Conservation (phyloP, 148 eudicot genomes). For the Polygonum maritimum region DNA sequence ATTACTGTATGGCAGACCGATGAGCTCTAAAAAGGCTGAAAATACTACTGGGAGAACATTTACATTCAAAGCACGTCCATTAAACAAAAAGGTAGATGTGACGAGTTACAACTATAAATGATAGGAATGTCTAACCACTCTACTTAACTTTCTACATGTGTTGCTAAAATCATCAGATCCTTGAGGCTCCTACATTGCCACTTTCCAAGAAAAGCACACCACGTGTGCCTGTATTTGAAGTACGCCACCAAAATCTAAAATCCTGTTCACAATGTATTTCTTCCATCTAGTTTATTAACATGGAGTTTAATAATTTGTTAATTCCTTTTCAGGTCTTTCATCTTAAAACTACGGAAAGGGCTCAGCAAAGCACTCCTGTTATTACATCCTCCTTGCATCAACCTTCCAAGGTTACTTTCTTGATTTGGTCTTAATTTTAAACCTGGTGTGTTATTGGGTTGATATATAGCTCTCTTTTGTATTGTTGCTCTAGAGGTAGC, state of each 20-base stretch:
- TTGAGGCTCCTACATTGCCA: slow-evolving; percentile 45
- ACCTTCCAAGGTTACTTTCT: slow-evolving; percentile 38
- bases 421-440: neutral
- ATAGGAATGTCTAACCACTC: neutral
- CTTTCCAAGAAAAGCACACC: slow-evolving; percentile 49
- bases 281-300: neutral
- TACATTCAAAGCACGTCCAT: slow-evolving; percentile 72
- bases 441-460: neutral
- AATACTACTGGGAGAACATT: slow-evolving; percentile 26
- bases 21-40: slow-evolving; percentile 29
- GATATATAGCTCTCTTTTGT: neutral
- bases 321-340: slow-evolving; percentile 50
- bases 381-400: slow-evolving; percentile 28
- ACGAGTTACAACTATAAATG: neutral
- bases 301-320: slow-evolving; percentile 6
- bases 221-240: slow-evolving; percentile 55
- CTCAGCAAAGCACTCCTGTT: slow-evolving; percentile 39
- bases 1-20: slow-evolving; percentile 38
- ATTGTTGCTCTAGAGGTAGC: neutral
- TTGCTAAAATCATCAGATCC: slow-evolving; percentile 36
- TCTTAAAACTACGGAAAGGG: slow-evolving; percentile 60
- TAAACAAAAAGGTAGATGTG: slow-evolving; percentile 63
- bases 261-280: neutral
- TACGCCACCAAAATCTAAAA: slow-evolving; percentile 14
- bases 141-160: neutral